Base-by-base conservation (phyloP, 2,329 filamentous ascomycete species). In the Fusarium mundagurra region DNA sequence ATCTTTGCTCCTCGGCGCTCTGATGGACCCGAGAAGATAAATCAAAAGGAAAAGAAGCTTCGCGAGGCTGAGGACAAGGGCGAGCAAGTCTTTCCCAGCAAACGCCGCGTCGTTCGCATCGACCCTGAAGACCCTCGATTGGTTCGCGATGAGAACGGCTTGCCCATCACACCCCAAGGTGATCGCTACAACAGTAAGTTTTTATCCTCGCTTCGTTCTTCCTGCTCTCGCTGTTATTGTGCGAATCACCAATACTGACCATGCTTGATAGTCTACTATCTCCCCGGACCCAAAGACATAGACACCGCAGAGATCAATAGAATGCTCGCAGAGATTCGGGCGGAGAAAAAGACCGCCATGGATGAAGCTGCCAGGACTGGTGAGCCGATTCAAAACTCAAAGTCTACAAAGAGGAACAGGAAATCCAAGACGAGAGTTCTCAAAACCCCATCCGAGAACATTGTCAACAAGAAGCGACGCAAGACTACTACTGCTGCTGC, bases 381-480 rank as follows among this genome's bases (percentile, higher is more conserved):
- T 9, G 57, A 51, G 41, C 24, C 24, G 13, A 29, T 59, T 20
- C 27, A 45, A 16, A 17, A n/a, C 33, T 38, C 43, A 59, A 53
- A 65, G 24, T n/a, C 61, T 22, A 12, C 43, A 24, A 64, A 64
- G n/a, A 43, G 36, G 41, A 59, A 29, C 33, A 59, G 27, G 16
- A 53, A 53, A 47, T 34, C 58, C 12, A 44, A 64, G 34, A 13
- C 18, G 8, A 38, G 27, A 36, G 43, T 38, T 11, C 33, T 67
- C 29, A 61, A 55, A 34, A 16, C 27, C 9, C 66, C 67, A 20
- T 58, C 53, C 9, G 34, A 51, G 31, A 39, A 17, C 5, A 57
- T 66, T 18, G 29, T 31, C 38, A 61, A 39, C 54, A 71, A 70
- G 59, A 69, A 57, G 64, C 57, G 47, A 36, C 67, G 59, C 44